Base-by-base conservation (phyloP, 768 basidiomycete species). In the Boletus pseudo-olivaceus region DNA sequence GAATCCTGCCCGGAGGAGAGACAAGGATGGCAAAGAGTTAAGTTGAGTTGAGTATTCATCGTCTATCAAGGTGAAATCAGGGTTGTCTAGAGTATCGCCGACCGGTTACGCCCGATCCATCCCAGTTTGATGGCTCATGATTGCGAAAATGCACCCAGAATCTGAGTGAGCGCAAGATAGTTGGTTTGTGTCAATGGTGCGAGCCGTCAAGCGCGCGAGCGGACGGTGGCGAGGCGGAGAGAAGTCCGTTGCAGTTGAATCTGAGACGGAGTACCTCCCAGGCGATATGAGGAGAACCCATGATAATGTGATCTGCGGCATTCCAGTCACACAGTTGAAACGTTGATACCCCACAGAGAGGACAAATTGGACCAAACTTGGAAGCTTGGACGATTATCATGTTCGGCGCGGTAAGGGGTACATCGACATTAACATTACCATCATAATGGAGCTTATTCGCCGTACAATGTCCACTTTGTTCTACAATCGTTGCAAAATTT, bases 21-120 rank as follows among this genome's bases (percentile, higher is more conserved):
- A 42, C 75, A 70, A n/a, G 74, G 71, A 48, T 76, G 72, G 57
- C 73, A 75, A 15, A 77, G 64, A 7, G 76, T 73, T 15, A 72
- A 20, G 53, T 76, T 75, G 6, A 44, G 32, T 39, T 32, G 56
- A 27, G 44, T 12, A 17, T 26, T 23, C 23, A 23, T 23, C 23
- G 23, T 49, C 48, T 23, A 39, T 11, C 17, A 37, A 32, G 20
- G 14, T 39, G 34, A 29, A 19, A 9, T 30, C n/a, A 19, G 15
- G 9, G 9, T 14, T 9, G 43, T 10, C 41, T 20, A 5, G 5
- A 27, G 7, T 9, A 12, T 12, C 9, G 14, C 32, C 20, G 9
- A 33, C 32, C 33, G 33, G 46, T 12, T 47, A 47, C 15, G 9
- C 32, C 30, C 30, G 32, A 23, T 23, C 23, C 23, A 23, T 23